A percentile compares a stretch with the other conserved stretches of the same genome.
phyloP scores from a whole-genome alignment of 140 eudicot species.

The Senecio squalidus region DNA sequence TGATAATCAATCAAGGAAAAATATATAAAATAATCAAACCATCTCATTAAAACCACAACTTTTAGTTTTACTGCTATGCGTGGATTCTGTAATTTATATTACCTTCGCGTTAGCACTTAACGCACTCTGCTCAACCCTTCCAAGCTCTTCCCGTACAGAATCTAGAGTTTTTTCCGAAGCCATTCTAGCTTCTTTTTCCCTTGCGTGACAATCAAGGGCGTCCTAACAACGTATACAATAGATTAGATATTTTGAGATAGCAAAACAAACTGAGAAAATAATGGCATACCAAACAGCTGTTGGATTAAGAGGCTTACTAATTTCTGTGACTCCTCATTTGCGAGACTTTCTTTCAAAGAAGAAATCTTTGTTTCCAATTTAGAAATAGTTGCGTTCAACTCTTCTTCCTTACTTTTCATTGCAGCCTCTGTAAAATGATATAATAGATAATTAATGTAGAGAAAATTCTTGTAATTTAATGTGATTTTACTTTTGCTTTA shows the following conservation, averaged over 20 bases:
- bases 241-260: not conserved
- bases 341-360: conserved; percentile 55
- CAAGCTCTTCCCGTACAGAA: conserved; percentile 56
- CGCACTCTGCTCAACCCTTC: conserved; percentile 46
- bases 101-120: conserved; percentile 64
- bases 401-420: conserved; percentile 45
- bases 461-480: not conserved
- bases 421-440: conserved; percentile 36
- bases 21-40: not conserved
- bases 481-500: not conserved
- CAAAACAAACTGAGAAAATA: not conserved
- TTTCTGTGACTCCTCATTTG: conserved; percentile 62
- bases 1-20: conserved; percentile 21
- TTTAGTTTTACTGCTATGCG: not conserved
- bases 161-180: conserved; percentile 57
- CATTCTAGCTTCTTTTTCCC: conserved; percentile 61
- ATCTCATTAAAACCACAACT: not conserved
- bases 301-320: conserved; percentile 33
- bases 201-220: conserved; percentile 44
- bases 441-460: not conserved
- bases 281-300: not conserved
- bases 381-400: conserved; percentile 36
- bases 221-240: conserved; percentile 33
- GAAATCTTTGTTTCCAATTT: conserved; percentile 45
- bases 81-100: not conserved